Evolutionary conservation across 345 rosid genomes (phyloP), one percentile per base, ranked within the genome.

Genomic region (Eucalyptus fibrosa): DNA sequence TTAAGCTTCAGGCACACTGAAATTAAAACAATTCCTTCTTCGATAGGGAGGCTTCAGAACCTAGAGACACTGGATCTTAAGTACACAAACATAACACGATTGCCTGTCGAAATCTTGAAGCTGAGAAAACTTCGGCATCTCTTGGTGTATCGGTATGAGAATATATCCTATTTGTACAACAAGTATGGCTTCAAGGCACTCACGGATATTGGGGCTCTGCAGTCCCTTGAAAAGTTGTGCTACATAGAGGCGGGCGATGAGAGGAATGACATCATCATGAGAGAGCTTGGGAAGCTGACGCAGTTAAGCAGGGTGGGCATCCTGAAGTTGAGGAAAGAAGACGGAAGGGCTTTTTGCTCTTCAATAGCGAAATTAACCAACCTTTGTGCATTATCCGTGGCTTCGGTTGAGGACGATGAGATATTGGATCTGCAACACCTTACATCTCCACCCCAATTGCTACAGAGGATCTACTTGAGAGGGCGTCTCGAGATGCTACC

Each of bases 11-110:
- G 92, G 89, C 53, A 85, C 50, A 92, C 95, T 3, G 91, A 89
- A 91, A 65, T 94, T 30, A 88, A 88, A 49, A 65, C 44, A 17
- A 86, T 94, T 62, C 94, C 95, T 12, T 77, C 86, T n/a, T 88
- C 92, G 9, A 92, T 93, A 7, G 91, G 90, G 81, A 92, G 91
- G 91, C 94, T 94, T 77, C 91, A 69, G 50, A 91, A 93, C 88
- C 91, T 94, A 15, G 94, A 93, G 90, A 94, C 94, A 8, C 82
- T 94, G 37, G 94, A 94, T 88, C 93, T 94, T 67, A 94, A 93
- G 49, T 93, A 93, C 49, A 83, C 94, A 47, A 56, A 87, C 45
- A 91, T 93, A 77, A 91, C 92, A 0, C 88, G 86, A 62, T 86
- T 94, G 87, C 95, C 95, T 1, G 88, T 80, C 15, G 92, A 91